Percentiles rank a stretch among this genome's conserved stretches.
phyloP scores from a whole-genome alignment of 73 alveolate species.

The Tetrahymena elliotti region DNA sequence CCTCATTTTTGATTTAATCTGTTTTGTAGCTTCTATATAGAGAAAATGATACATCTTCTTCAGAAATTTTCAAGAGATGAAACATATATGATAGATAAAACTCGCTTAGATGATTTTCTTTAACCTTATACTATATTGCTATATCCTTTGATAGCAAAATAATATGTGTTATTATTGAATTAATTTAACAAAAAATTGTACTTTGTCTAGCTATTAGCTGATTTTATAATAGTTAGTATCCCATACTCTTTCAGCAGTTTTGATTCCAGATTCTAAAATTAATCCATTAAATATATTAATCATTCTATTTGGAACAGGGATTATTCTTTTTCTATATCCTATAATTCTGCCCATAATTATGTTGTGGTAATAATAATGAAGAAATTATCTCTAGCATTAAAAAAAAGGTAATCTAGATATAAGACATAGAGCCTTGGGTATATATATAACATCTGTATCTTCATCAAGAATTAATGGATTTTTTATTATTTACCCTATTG shows the following conservation, averaged over 20 bases:
- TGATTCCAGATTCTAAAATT: not conserved
- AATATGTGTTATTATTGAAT: not conserved
- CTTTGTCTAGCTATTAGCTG: not conserved
- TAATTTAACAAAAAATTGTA: not conserved
- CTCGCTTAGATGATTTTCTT: not conserved
- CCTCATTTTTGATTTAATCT: not conserved
- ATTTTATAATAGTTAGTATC: not conserved
- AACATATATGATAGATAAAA: not conserved
- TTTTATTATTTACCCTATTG: conserved; percentile 8
- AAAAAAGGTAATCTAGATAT: conserved; percentile 15
- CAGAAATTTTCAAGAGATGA: not conserved
- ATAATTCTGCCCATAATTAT: conserved; percentile 7
- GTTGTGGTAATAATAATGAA: conserved; percentile 12
- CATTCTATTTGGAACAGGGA: not conserved
- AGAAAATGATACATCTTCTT: not conserved
- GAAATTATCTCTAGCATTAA: conserved; percentile 19
- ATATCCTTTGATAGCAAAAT: not conserved
- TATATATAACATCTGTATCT: conserved; percentile 29
- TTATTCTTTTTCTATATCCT: not conserved
- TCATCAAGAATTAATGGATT: conserved; percentile 39
- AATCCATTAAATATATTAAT: not conserved
- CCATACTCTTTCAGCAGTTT: not conserved
- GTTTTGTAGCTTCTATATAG: not conserved
- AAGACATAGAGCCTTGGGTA: conserved; percentile 9
- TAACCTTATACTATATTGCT: not conserved